A percentile compares a stretch with the other conserved stretches of the same genome.
Evolutionary conservation across 345 rosid genomes (phyloP).

Genomic region (Mallotus nudiflorus): DNA sequence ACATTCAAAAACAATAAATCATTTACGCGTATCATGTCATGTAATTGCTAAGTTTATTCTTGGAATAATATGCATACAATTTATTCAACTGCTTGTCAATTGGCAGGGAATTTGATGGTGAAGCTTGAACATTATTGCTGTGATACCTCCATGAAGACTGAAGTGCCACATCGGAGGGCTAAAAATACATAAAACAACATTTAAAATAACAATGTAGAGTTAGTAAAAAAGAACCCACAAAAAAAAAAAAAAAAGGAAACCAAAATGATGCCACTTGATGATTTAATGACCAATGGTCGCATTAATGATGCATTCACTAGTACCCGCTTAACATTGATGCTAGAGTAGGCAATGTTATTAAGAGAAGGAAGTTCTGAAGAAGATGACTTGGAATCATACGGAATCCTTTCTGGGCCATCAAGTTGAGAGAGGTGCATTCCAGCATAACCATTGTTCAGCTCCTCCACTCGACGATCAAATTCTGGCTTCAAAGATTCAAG

Average conservation of each 20-base stretch:
- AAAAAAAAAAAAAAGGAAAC: not conserved
- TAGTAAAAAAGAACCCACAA: not conserved
- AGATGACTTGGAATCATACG: slow-evolving; percentile 37
- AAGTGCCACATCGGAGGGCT: slow-evolving; percentile 45
- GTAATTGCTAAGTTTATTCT: slow-evolving; percentile 2
- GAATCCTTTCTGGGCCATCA: slow-evolving; percentile 33
- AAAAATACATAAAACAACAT: slow-evolving; percentile 29
- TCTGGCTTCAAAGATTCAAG: slow-evolving; percentile 83
- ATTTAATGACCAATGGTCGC: not conserved
- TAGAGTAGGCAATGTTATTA: slow-evolving; percentile 35
- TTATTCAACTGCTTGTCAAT: slow-evolving; percentile 78
- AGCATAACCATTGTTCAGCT: slow-evolving; percentile 43
- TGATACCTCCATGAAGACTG: slow-evolving; percentile 60
- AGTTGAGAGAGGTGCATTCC: slow-evolving; percentile 34
- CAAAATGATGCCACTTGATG: not conserved
- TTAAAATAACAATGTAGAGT: slow-evolving; percentile 11
- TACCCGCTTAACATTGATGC: slow-evolving; percentile 45
- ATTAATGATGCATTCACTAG: not conserved
- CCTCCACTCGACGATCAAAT: slow-evolving; percentile 48
- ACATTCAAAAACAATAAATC: not conserved
- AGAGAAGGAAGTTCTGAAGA: slow-evolving; percentile 47
- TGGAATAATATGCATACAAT: slow-evolving; percentile 55
- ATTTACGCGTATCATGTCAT: not conserved
- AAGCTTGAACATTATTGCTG: slow-evolving; percentile 35
- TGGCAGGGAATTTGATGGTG: slow-evolving; percentile 40